Base-by-base conservation (phyloP, 1,284 basidiomycete species). In the Cutaneotrichosporon cavernicola region DNA sequence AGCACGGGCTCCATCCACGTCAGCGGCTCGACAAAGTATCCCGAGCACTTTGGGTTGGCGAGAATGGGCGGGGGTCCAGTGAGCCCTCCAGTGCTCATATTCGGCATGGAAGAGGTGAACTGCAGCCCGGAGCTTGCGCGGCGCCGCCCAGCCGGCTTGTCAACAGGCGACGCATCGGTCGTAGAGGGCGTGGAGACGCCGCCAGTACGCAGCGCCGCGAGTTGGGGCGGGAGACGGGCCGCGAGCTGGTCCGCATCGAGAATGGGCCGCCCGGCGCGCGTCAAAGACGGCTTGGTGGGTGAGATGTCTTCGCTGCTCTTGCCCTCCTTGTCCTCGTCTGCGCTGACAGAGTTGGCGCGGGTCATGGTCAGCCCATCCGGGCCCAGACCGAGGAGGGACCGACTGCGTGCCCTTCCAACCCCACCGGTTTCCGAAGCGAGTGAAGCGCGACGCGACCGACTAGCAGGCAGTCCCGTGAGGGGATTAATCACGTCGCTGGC, bases 1-100 rank as follows among this genome's bases (percentile, higher is more conserved):
- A 97, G 83, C 69, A 88, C 85, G 3, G 87, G 84, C 62, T 91
- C 87, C 96, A 99, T 99, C 96, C 96, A 99, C 71, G 89, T 90
- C 85, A 97, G 89, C 87, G 95, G 94, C 78, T 99, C 96, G 57
- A 97, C 87, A 78, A 97, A 98, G 81, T 98, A 98, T 8, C 92
- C 92, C 2, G 92, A 95, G 80, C 94, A 98, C 73, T 89, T 88
- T 4, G 87, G 81, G 76, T 89, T 90, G 56, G 83, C 82, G 53
- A 92, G 80, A 62, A 90, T 90, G 5, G 90, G 89, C 4, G 87
- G 84, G 61, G 86, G 88, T 26, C 34, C 50, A 9, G 50, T 22
- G 16, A 26, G 52, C 47, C 51, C 60, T 16, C 21, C n/a, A n/a
- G 53, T n/a, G 52, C 49, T 13, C 14, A 21, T 22, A 32, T 11